Evolutionary conservation across 805 yeast species (phyloP), one percentile per base, ranked within the genome.

Genomic region (Yamadazyma kitorensis): DNA sequence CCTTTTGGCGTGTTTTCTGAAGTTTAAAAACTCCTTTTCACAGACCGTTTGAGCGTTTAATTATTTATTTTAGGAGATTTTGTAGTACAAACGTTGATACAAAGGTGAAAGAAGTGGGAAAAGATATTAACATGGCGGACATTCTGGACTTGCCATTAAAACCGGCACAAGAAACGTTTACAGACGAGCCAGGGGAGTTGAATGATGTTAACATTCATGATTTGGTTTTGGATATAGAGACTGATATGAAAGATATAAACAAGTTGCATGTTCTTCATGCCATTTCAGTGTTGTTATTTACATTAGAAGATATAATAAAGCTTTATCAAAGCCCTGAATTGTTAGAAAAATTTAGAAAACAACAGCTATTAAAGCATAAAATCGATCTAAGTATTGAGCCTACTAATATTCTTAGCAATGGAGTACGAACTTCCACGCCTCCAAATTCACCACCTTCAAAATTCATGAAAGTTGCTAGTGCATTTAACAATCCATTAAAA

Each of bases 131-230:
- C n/a, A n/a, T n/a, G n/a, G n/a, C n/a, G 31, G 43, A 42, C 12
- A 26, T 32, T n/a, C 24, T 33, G 27, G 71, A 64, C 19, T 49
- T 66, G 17, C 68, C 64, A 29, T 55, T 66, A 39, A 65, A 65
- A 36, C 53, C 54, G 14, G 52, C 59, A 4, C 57, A 51, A 30
- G 66, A 64, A 43, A 64, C 72, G 12, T 66, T 67, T 48, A 61
- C 55, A 23, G 72, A 67, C 44, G 69, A 55, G 18, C 72, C 72
- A 2, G 37, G 31, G 17, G 44, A 51, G 27, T 43, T 62, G 5
- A 61, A 54, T 4, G 71, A 63, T 29, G 59, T 64, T 14, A 40
- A 45, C 22, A 36, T 59, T 13, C 54, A 52, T 17, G 71, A 65
- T 24, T 44, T 67, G n/a, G 51, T 51, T 13, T 54, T 57, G 34